Evolutionary conservation across 148 eudicot genomes (phyloP), one percentile per base, ranked within the genome.

Genomic region (Selenicereus undatus): DNA sequence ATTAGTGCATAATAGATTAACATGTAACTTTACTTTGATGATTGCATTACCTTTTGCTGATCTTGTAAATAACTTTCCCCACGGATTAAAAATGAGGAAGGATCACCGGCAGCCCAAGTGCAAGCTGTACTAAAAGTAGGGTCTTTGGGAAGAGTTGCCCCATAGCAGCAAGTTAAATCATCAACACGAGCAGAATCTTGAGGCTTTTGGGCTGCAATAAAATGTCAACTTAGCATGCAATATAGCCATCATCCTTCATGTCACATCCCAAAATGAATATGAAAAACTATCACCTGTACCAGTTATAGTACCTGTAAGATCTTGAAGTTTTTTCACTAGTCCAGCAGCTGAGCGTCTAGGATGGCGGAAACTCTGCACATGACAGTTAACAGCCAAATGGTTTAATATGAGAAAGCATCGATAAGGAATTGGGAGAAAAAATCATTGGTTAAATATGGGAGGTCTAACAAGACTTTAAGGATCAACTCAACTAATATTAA

Each of bases 91-190:
- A 88, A 93, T 4, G 88, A 35, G 24, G 92, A 86, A 78, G 94
- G 93, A 79, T 91, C 93, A 12, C 89, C 86, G 68, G 85, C 79
- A 43, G 90, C 77, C 91, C 94, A 93, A 75, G 88, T 90, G 88
- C 90, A 89, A 29, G 90, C 89, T 85, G 84, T 78, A 73, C 64
- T 84, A 75, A 76, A 80, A 74, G 58, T 84, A 10, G 88, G 84
- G 70, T 93, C 94, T 75, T 88, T 83, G 79, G 90, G 83, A 69
- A 93, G 91, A 30, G 91, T 93, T 35, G 89, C 76, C 24, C 93
- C 91, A 65, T 86, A 90, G 68, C 74, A 79, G 83, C 79, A 75
- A 8, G 84, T 79, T 24, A 80, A 74, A 76, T 75, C 85, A 58
- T 90, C 91, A 80, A 85, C 86, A 80, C 85, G 79, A 70, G 87